phyloP scores from a whole-genome alignment of 2,329 filamentous ascomycete genomes.

The Neopestalotiopsis clavispora region DNA sequence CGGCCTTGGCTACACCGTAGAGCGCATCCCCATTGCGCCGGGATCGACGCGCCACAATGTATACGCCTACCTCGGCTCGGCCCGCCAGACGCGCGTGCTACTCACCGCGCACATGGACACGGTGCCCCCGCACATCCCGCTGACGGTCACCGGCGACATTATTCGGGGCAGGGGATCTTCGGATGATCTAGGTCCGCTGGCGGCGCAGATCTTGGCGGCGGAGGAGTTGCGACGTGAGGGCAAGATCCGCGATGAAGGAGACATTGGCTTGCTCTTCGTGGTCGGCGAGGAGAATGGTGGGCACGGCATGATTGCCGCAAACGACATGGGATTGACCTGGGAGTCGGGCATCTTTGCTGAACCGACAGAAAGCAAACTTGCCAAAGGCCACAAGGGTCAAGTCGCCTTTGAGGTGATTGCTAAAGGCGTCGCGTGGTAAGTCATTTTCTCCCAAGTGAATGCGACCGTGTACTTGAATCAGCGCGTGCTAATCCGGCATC shows the following conservation, averaged over 20 bases:
- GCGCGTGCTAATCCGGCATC: background rate
- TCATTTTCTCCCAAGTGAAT: background rate
- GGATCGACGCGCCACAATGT: constrained; percentile 41
- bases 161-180: constrained; percentile 53
- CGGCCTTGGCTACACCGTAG: constrained; percentile 39
- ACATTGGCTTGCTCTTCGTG: constrained; percentile 38
- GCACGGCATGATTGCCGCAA: constrained; percentile 59
- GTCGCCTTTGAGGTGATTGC: constrained; percentile 38
- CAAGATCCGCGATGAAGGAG: constrained; percentile 27
- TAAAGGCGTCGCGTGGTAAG: constrained; percentile 33
- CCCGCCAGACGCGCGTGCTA: constrained; percentile 35
- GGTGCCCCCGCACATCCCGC: constrained; percentile 58
- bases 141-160: constrained; percentile 40
- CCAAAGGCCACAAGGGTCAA: constrained; percentile 57
- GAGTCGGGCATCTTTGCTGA: constrained; percentile 58
- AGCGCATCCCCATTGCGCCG: constrained; percentile 38
- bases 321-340: constrained; percentile 44
- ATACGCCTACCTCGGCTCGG: constrained; percentile 41
- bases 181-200: constrained; percentile 44
- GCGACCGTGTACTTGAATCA: background rate
- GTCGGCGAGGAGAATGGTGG: constrained; percentile 59
- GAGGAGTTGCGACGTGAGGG: constrained; percentile 35
- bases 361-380: constrained; percentile 58
- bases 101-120: constrained; percentile 43
- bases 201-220: constrained; percentile 55